Conservation (phyloP, 768 basidiomycete genomes). For the Leccinum barrowsii region DNA sequence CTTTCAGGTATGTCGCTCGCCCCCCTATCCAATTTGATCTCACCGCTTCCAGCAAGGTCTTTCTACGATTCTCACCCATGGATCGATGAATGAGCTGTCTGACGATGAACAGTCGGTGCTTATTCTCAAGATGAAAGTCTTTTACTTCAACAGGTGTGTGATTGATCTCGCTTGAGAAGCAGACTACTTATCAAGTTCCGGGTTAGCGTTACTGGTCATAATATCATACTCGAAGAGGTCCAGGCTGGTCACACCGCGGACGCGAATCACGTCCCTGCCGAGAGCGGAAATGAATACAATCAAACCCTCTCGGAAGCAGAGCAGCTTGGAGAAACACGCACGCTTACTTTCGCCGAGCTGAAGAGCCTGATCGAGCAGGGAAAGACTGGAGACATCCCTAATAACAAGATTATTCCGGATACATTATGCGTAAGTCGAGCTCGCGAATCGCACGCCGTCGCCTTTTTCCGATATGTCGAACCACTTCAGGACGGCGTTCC, state of each 20-base stretch:
- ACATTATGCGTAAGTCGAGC: constrained; percentile 52
- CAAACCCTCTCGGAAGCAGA: constrained; percentile 4
- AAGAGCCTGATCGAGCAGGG: constrained; percentile 70
- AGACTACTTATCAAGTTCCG: constrained; percentile 22
- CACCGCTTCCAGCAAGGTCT: constrained; percentile 56
- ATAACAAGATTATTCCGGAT: constrained; percentile 72
- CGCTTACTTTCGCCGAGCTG: constrained; percentile 64
- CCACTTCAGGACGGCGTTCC: constrained; percentile 47
- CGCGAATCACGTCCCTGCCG: constrained; percentile 8
- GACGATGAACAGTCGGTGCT: constrained; percentile 44
- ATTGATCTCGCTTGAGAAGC: constrained; percentile 24
- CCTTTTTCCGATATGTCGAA: constrained; percentile 1
- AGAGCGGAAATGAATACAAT: constrained; percentile 20
- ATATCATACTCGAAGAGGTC: constrained; percentile 30
- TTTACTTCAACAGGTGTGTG: constrained; percentile 67
- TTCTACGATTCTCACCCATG: constrained; percentile 48
- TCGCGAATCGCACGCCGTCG: not conserved
- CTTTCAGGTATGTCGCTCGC: constrained; percentile 50
- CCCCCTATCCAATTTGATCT: not conserved
- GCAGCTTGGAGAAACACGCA: constrained; percentile 24
- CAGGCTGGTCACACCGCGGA: constrained; percentile 11
- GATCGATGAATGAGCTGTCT: constrained; percentile 33
- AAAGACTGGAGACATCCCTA: constrained; percentile 68
- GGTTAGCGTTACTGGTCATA: constrained; percentile 29
- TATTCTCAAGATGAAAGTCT: constrained; percentile 53